These are phyloP conservation scores for Wickerhamiella sorbophila DNA, from an alignment of 805 yeast species.

Conservation along the genomic window DNA sequence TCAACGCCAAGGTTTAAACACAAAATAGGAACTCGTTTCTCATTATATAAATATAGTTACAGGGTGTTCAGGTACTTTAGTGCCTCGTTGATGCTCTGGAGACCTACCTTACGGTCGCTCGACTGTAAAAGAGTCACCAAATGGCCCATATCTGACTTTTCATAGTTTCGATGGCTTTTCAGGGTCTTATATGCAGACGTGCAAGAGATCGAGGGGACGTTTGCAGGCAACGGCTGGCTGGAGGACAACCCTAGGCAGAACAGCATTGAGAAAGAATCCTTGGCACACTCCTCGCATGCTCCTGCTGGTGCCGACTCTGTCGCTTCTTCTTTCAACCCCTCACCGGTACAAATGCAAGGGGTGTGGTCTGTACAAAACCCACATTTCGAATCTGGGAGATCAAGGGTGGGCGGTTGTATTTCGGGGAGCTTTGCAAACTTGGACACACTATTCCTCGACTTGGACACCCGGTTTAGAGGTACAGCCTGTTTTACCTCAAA, in stretches of 20 bases:
- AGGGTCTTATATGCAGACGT: slow-evolving; percentile 74
- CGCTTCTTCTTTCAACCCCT: slow-evolving; percentile 21
- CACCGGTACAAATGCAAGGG: slow-evolving; percentile 66
- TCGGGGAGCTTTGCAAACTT: background rate
- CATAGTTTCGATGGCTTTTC: slow-evolving; percentile 40
- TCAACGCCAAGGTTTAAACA: slow-evolving; percentile 1
- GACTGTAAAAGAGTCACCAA: slow-evolving; percentile 15
- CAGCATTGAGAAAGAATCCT: slow-evolving; percentile 68
- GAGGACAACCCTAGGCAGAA: slow-evolving; percentile 44
- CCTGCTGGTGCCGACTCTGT: slow-evolving; percentile 26
- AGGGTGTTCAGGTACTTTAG: slow-evolving; percentile 14
- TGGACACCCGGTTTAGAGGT: slow-evolving; percentile 8
- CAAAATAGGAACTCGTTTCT: background rate
- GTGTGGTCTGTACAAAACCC: slow-evolving; percentile 85
- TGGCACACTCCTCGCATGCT: slow-evolving; percentile 41
- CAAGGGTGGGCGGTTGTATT: background rate
- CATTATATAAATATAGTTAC: slow-evolving; percentile 4
- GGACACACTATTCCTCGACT: background rate
- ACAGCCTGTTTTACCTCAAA: slow-evolving; percentile 5
- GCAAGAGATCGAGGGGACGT: slow-evolving; percentile 46
- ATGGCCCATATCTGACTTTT: slow-evolving; percentile 15
- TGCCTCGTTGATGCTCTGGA: slow-evolving; percentile 19
- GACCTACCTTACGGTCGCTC: slow-evolving; percentile 14
- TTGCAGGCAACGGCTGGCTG: slow-evolving; percentile 15
- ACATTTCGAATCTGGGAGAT: slow-evolving; percentile 42